Percentiles rank a stretch among this genome's conserved stretches.
These are phyloP conservation scores for Quercus cerris DNA, from an alignment of 306 rosid genomes.

Conservation along the genomic window DNA sequence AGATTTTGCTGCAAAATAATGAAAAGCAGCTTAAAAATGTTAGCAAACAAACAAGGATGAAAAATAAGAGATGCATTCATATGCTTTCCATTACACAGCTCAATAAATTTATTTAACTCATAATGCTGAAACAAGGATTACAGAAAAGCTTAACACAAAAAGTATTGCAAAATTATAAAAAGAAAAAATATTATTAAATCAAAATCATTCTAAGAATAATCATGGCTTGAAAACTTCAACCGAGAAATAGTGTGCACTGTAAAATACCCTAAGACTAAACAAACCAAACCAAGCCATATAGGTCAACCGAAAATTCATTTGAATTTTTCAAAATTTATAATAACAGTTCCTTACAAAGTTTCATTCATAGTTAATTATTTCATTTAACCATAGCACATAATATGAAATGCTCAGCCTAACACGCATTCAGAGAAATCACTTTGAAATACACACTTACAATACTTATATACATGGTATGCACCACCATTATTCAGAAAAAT, in stretches of 20 bases:
- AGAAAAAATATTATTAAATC: neutral
- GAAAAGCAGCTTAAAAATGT: neutral
- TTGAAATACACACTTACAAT: too few relatives aligned
- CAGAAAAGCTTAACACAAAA: neutral
- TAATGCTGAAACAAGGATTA: neutral
- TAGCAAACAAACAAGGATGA: neutral
- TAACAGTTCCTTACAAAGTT: too few relatives aligned
- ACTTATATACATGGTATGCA: neutral
- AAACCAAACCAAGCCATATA: neutral
- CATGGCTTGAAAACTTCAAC: neutral
- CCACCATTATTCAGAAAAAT: neutral
- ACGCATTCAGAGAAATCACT: neutral
- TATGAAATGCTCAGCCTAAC: too few relatives aligned
- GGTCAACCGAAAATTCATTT: neutral
- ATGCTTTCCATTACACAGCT: neutral
- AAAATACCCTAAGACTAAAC: neutral
- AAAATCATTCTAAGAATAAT: neutral
- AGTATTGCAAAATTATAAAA: neutral
- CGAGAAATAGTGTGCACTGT: neutral
- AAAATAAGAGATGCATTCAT: neutral
- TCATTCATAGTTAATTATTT: too few relatives aligned
- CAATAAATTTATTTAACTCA: neutral
- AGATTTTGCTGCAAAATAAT: slow-evolving; percentile 50
- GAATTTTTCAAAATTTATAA: too few relatives aligned
- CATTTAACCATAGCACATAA: too few relatives aligned